A percentile compares a stretch with the other conserved stretches of the same genome.
Conservation (phyloP, 129 eudicot species). For the Pulicaria dysenterica region DNA sequence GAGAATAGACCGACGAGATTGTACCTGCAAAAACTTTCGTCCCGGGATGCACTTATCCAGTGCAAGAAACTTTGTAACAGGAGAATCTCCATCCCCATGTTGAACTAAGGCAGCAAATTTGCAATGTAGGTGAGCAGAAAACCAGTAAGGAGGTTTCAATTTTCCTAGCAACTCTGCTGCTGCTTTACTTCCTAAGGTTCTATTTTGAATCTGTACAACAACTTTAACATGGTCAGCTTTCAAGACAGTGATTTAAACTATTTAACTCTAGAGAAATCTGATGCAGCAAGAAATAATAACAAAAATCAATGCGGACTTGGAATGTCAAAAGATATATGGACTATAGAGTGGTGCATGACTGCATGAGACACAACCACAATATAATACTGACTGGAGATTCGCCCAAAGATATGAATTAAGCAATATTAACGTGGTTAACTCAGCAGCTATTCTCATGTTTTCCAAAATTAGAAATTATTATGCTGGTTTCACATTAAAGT, state of each 20-base stretch:
- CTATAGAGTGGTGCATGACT: no score
- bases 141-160: constrained; percentile 90
- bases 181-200: constrained; percentile 80
- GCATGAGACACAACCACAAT: no score
- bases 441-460: no score
- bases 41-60: constrained; percentile 92
- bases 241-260: neutral
- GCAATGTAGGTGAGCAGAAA: constrained; percentile 96
- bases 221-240: constrained; percentile 13
- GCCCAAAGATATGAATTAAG: no score
- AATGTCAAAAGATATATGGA: no score
- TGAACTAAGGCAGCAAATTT: constrained; percentile 92
- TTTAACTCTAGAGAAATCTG: no score
- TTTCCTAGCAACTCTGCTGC: constrained; percentile 80
- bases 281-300: no score
- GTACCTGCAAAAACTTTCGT: constrained; percentile 81
- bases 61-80: constrained; percentile 87
- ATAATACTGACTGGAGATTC: no score
- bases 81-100: constrained; percentile 73
- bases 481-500: no score
- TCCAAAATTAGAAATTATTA: no score
- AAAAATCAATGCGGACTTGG: no score
- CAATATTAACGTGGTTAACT: no score
- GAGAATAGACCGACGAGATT: neutral
- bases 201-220: constrained; percentile 53